Evolutionary conservation across 148 eudicot genomes (phyloP).

Genomic region (Mesembryanthemum crystallinum): DNA sequence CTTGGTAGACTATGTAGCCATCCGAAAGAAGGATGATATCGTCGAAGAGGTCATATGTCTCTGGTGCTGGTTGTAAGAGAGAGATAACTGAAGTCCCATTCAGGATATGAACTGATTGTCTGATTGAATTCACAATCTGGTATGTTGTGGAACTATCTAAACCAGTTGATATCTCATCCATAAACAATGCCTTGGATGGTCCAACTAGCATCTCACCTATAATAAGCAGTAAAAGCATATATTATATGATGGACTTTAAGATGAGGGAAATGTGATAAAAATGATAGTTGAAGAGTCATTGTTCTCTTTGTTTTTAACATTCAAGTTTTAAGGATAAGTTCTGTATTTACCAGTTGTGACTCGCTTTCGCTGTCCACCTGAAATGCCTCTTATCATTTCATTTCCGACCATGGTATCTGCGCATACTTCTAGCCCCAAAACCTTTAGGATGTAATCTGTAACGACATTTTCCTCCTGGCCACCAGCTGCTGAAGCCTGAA

Average conservation of each 20-base stretch:
- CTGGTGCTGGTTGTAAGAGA: conserved; percentile 83
- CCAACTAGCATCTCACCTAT: conserved; percentile 89
- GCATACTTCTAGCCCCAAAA: conserved; percentile 71
- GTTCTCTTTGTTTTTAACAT: neutral
- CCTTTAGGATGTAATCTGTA: conserved; percentile 73
- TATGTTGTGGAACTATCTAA: conserved; percentile 82
- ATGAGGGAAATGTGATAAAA: no score
- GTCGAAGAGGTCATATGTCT: conserved; percentile 75
- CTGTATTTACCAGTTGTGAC: conserved; percentile 61
- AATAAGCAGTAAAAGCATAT: neutral
- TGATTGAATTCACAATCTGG: conserved; percentile 65
- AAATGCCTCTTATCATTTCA: conserved; percentile 64
- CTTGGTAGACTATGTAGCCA: conserved; percentile 68
- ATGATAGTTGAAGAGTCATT: no score
- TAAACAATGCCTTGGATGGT: conserved; percentile 64
- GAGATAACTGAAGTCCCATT: conserved; percentile 73
- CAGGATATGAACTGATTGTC: conserved; percentile 68
- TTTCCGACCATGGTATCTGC: conserved; percentile 87
- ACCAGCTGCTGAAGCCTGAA: conserved; percentile 57
- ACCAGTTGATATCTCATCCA: conserved; percentile 94
- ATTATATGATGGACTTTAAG: neutral
- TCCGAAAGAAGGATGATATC: conserved; percentile 75
- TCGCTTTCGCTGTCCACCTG: conserved; percentile 82
- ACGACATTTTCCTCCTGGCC: conserved; percentile 59
- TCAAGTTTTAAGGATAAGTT: no score